Evolutionary conservation across 345 rosid species (phyloP).

Genomic region (Gossypium raimondii): DNA sequence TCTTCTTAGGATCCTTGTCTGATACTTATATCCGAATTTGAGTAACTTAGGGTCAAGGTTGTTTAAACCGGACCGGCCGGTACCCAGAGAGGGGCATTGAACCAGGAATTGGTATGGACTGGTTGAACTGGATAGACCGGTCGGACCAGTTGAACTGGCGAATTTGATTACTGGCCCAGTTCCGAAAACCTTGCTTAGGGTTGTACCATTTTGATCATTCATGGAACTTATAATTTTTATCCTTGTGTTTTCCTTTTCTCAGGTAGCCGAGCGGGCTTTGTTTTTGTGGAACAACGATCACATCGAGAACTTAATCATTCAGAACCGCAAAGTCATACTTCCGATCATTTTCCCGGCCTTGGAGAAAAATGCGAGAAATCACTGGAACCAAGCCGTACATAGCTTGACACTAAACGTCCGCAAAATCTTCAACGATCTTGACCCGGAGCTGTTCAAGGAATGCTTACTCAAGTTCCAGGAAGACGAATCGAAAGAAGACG

Average conservation of each 20-base stretch:
- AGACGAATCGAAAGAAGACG: slow-evolving; percentile 40
- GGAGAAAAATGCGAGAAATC: slow-evolving; percentile 49
- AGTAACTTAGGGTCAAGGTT: neutral
- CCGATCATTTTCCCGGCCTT: slow-evolving; percentile 60
- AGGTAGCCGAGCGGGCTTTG: slow-evolving; percentile 79
- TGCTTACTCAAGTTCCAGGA: slow-evolving; percentile 47
- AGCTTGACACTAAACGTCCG: slow-evolving; percentile 55
- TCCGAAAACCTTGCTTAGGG: neutral
- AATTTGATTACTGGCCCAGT: too few relatives aligned
- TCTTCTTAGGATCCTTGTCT: neutral
- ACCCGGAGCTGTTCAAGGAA: slow-evolving; percentile 50
- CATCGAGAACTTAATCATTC: slow-evolving; percentile 56
- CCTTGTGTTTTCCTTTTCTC: slow-evolving; percentile 15
- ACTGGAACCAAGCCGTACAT: slow-evolving; percentile 70
- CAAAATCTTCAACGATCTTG: slow-evolving; percentile 50
- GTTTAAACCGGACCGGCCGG: too few relatives aligned
- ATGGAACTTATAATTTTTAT: neutral
- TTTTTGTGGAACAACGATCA: slow-evolving; percentile 76
- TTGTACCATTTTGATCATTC: neutral
- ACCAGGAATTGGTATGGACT: too few relatives aligned
- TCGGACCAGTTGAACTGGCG: too few relatives aligned
- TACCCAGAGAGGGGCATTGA: too few relatives aligned
- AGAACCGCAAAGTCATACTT: slow-evolving; percentile 47
- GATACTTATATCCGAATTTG: neutral
- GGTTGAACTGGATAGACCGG: too few relatives aligned